Evolutionary conservation across 257 asterid genomes (phyloP), one percentile per base, ranked within the genome.

Genomic region (Verbena officinalis): DNA sequence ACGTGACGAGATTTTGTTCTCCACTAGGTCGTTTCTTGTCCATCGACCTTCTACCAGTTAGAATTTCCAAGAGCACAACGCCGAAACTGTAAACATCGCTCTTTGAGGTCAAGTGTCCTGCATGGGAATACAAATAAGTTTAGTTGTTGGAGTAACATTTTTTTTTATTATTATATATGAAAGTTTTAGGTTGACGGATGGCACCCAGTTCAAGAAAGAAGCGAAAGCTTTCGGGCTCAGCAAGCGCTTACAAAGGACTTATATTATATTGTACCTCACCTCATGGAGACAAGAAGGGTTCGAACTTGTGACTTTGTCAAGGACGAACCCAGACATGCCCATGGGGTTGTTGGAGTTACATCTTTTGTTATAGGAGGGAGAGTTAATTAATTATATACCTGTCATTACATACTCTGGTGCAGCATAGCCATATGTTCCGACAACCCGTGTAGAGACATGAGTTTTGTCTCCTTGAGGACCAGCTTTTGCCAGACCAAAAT

Each of bases 381-480:
- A 4, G 36, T 38, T 17, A 8, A 5, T 27, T 5, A 27, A 27
- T 27, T 27, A 27, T 27, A 10, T 83, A 91, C 98, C 98, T 78
- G 98, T 92, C 98, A 92, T 86, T 34, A 92, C 98, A 45, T 92
- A 92, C 62, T 92, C 98, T 0, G 98, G 98, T 56, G 98, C 96
- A 58, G 96, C 98, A 27, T 92, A 92, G 72, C 98, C 98, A 53
- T 86, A 86, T 34, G 98, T 92, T 17, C 98, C 98, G 0, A 89
- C 82, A 33, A 92, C 98, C 65, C 97, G 71, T 10, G 98, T 92
- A 10, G 98, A 92, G 67, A 92, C 98, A 51, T 92, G 98, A 0
- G 98, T 89, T 70, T 86, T 92, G 71, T 92, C 98, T 45, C 96
- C 98, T 68, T 80, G 98, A 56, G 98, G 98, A 55, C 97, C 98